These are phyloP conservation scores for Phyllosticta paracitricarpa DNA, from an alignment of 2,329 filamentous ascomycete genomes.

Conservation along the genomic window DNA sequence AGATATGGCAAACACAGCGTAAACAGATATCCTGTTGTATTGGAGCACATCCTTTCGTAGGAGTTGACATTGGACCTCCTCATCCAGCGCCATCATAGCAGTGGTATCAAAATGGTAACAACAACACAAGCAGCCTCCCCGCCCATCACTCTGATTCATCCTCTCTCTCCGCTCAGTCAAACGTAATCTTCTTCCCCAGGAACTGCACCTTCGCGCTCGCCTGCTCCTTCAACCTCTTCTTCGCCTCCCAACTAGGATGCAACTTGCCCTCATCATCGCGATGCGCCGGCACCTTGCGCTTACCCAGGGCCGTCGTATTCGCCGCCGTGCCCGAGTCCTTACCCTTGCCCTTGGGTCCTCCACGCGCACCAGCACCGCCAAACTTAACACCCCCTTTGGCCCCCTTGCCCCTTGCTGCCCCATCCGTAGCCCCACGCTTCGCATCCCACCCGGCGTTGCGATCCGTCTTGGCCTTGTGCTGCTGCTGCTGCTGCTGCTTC, in stretches of 20 bases:
- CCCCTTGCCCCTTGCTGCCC: conserved; percentile 13
- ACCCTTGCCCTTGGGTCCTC: conserved; percentile 13
- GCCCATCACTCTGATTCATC: background rate
- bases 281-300: conserved; percentile 17
- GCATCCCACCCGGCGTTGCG: conserved; percentile 49
- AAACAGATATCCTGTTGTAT: background rate
- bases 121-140: background rate
- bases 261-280: conserved; percentile 43
- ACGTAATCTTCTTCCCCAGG: conserved; percentile 52
- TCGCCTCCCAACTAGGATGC: conserved; percentile 57
- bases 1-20: no score
- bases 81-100: background rate
- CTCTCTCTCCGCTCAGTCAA: conserved; percentile 37
- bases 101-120: background rate
- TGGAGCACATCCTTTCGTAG: no score
- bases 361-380: conserved; percentile 12
- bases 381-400: conserved; percentile 11
- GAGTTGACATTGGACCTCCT: no score
- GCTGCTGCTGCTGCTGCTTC: conserved; percentile 32
- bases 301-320: conserved; percentile 22
- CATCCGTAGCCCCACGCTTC: conserved; percentile 41
- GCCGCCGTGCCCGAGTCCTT: conserved; percentile 22
- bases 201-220: conserved; percentile 39
- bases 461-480: conserved; percentile 22
- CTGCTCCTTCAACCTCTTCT: conserved; percentile 49